Base-by-base conservation (phyloP, 1,284 basidiomycete species). In the Ustilago lituana region DNA sequence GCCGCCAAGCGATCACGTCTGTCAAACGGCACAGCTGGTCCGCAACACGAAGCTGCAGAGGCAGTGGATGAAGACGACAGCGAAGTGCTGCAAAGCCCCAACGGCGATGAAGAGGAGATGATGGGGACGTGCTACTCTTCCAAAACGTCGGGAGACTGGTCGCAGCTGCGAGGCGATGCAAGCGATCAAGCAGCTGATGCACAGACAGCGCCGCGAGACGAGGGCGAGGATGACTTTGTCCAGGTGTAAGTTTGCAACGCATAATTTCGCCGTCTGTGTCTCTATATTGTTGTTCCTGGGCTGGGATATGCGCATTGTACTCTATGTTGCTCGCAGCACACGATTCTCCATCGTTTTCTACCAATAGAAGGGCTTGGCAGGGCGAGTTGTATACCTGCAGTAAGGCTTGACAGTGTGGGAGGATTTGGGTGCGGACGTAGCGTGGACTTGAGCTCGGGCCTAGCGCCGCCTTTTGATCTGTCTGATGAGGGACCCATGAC, bases 61-160 rank as follows among this genome's bases (percentile, higher is more conserved):
- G 39, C 35, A 0, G 51, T 33, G 2, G 35, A 40, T 5, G 60
- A 59, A 2, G 59, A 45, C 1, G 47, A 47, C 3, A 37, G 47
- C 24, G 45, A 65, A 33, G 19, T 22, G 41, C 37, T 60, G 35
- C 51, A 50, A 20, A 59, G 51, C 19, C 46, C 63, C 10, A 40
- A 32, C 15, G 56, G 48, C 4, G 63, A 55, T 6, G 65, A 55
- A 27, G 65, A n/a, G n/a, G n/a, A 49, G 47, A 44, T 68, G 65
- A 57, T 58, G 54, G 38, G 37, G 0, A 41, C 43, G 11, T 43
- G 51, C 11, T 50, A 39, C 19, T 23, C 39, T 14, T 58, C 51
- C 24, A 67, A 66, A 40, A 37, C 12, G 15, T 72, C 59, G 37
- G 68, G 63, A 9, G 68, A 72, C 37, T 71, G 67, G 67, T 70